Base-by-base conservation (phyloP, 2,329 filamentous ascomycete species). In the Aspergillus aculeatus region DNA sequence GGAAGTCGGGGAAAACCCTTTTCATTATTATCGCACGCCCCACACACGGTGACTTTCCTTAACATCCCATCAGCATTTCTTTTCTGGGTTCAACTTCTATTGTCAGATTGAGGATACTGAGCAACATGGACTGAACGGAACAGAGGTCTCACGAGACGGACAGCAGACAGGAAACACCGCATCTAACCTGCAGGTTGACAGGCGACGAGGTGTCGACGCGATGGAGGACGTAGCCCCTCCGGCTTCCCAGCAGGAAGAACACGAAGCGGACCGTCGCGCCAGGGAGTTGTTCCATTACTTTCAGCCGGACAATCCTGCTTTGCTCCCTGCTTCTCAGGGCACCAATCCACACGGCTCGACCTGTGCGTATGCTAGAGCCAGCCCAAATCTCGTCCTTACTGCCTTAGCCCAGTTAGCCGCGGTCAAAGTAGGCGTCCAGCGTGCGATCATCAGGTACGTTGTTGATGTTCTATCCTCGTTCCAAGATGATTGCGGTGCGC, bases 371-470 rank as follows among this genome's bases (percentile, higher is more conserved):
- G n/a, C 38, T 14, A 57, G 58, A 55, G 24, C 50, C 29, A 62
- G 60, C 23, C 62, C 62, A 9, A 64, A 64, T 35, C 49, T 64
- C 12, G 62, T 64, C 16, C 57, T 71, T 21, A 70, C 68, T 6
- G 66, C 68, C 19, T 56, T 68, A n/a, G 62, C 64, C 14, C 68
- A 71, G 38, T 49, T 71, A 41, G 66, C 64, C 41, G 68, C 68
- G 11, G 47, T 69, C 19, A 64, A 66, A 50, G 56, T 70, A 26
- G 55, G 67, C 21, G 65, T 64, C 10, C 64, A 67, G 50, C 67
- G 71, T 49, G 66, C 69, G 5, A 70, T 73, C 62, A 67, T 73
- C 57, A 70, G 67, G 67, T 69, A 60, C 21, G 44, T 47, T 50
- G 52, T 19, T 2, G 2, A 44, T 6, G 32, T 3, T 5, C 5